Evolutionary conservation across 2,329 filamentous ascomycete genomes (phyloP), one percentile per base, ranked within the genome.

Genomic region (Orbilia ellipsospora): DNA sequence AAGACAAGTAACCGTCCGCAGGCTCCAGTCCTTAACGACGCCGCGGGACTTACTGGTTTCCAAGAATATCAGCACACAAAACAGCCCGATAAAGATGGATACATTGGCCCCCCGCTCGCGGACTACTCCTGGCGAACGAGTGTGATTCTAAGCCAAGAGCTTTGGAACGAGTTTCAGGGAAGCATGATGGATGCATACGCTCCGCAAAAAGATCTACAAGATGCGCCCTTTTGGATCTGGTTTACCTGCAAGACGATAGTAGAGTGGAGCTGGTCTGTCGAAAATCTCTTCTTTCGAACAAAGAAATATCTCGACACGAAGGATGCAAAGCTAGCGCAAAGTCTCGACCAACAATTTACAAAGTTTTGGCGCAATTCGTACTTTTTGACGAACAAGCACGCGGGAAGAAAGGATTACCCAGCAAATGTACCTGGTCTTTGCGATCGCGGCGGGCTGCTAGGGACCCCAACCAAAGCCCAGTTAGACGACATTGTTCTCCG

Each of bases 121-220:
- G 55, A 59, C 40, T 45, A 23, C n/a, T 44, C 36, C 57, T 61
- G 42, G 42, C 57, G 42, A 12, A 61, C 42, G 1, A 61, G 31
- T 42, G 15, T 61, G n/a, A 18, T 50, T 20, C 12, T 61, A 23
- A 61, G 23, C 6, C 20, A 40, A 13, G 20, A 16, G 18, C 18
- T 23, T 18, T 61, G 44, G 42, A 12, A 23, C 20, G 12, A 18
- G 4, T 61, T 61, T 26, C 20, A 10, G 13, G 1, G 6, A 10
- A 10, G 6, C 12, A 12, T 50, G 1, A 36, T 31, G 31, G 20
- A 20, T 7, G 23, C 18, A 28, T 16, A 31, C 23, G 20, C 16
- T 12, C 40, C 44, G 5, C 12, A 50, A 28, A 16, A 13, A 16
- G 40, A 16, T 23, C 23, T 23, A 4, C 23, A 23, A 10, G 31